Base-by-base conservation (phyloP, 2,329 filamentous ascomycete genomes). In the Thelonectria blattea region DNA sequence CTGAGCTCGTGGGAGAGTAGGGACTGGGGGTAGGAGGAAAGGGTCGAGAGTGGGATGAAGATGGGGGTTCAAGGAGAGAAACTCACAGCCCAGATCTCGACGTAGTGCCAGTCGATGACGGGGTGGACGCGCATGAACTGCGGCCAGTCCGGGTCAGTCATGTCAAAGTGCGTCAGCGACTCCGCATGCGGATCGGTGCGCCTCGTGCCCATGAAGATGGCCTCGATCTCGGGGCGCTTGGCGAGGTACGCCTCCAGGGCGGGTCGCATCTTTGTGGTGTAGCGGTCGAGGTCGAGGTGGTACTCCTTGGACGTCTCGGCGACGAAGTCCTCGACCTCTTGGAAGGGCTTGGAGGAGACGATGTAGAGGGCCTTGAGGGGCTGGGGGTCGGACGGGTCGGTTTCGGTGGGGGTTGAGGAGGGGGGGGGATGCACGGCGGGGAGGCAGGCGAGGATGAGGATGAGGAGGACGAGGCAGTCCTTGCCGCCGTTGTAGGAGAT, bases 401-500 rank as follows among this genome's bases (percentile, higher is more conserved):
- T 49, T 47, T 65, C 37, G 14, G 70, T 55, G 43, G 3, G 4
- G 22, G 22, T 7, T 7, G 72, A 50, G 27, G 66, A 62, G 9
- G 68, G 65, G 17, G 77, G 70, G 56, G 73, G 73, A 61, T 30
- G 8, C 27, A 73, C 72, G 17, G 74, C 72, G 18, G 83, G 78
- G 55, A 85, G 79, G 67, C 80, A 83, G 63, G 90, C 88, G 67
- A 98, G 88, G 72, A 97, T 92, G 65, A 98, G 82, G 71, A 97
- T 85, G 7, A 98, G 83, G 17, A 98, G 87, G 54, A 98, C 93
- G 17, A 98, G 89, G 72, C 94, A 98, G 82, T 98, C 95, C 77
- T 99, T 99, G 62, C 95, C 95, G 73, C 95, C 95, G 71, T 99
- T 99, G 79, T 97, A 99, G 58, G 94, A 96, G 65, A 98, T 83